Conservation (phyloP, 2,329 filamentous ascomycete genomes). For the Arthroderma uncinatum region DNA sequence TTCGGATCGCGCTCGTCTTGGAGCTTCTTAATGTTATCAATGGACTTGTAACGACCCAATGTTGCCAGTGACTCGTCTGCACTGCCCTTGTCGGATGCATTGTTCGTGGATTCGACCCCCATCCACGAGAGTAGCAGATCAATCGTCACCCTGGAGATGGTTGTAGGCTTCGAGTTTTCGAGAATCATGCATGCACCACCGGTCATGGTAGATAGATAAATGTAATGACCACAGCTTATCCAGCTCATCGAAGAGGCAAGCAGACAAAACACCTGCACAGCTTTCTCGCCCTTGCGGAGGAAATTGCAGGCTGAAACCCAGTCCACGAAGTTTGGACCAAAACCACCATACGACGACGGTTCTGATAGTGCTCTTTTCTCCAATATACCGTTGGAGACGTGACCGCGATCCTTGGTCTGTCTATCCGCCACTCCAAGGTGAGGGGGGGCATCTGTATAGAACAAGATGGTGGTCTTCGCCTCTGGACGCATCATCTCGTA, state of each 20-base stretch:
- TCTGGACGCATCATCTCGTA: conserved; percentile 39
- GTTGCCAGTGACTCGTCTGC: not conserved
- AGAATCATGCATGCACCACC: conserved; percentile 34
- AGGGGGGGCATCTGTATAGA: conserved; percentile 42
- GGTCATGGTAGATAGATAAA: conserved; percentile 35
- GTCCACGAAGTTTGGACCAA: conserved; percentile 33
- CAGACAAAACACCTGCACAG: conserved; percentile 38
- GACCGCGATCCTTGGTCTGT: conserved; percentile 15
- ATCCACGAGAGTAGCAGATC: conserved; percentile 38
- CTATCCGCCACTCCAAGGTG: conserved; percentile 26
- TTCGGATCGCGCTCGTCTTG: not conserved
- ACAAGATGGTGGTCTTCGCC: conserved; percentile 40
- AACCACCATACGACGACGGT: conserved; percentile 23
- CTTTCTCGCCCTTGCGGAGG: conserved; percentile 28
- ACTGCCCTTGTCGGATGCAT: conserved; percentile 15
- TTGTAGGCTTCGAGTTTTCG: conserved; percentile 13
- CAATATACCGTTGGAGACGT: conserved; percentile 18
- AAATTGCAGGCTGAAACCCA: conserved; percentile 34
- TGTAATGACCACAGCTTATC: conserved; percentile 27
- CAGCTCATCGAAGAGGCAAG: conserved; percentile 20
- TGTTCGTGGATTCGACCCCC: conserved; percentile 24
- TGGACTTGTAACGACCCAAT: not conserved
- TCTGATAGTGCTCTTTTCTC: conserved; percentile 20
- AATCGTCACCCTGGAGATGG: conserved; percentile 35
- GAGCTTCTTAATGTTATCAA: not conserved